Conservation (phyloP, 2,329 filamentous ascomycete genomes). For the Arthrobotrys pseudoclavata region DNA sequence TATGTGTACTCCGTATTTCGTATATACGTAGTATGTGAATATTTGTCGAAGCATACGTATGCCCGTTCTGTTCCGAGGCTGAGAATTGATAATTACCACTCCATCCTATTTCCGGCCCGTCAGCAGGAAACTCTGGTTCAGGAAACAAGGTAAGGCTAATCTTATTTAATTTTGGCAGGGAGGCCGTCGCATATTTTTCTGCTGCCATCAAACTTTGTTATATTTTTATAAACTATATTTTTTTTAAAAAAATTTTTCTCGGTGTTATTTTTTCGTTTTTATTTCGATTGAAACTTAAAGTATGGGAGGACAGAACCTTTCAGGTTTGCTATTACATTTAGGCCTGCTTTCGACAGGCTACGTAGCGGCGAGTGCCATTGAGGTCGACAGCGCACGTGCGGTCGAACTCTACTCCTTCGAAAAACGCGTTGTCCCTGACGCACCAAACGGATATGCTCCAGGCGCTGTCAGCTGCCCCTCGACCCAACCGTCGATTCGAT, state of each 20-base stretch:
- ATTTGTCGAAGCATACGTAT: conserved; percentile 34
- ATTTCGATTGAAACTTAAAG: conserved; percentile 5
- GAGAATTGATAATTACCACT: conserved; percentile 12
- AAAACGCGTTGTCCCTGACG: conserved; percentile 48
- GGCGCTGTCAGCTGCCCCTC: conserved; percentile 53
- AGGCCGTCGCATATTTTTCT: not conserved
- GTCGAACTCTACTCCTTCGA: conserved; percentile 23
- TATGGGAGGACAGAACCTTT: conserved; percentile 39
- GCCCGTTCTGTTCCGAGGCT: conserved; percentile 35
- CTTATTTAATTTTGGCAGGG: conserved; percentile 50
- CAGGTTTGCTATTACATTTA: conserved; percentile 32
- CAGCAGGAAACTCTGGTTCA: not conserved
- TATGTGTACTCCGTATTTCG: not conserved
- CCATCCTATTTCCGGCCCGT: conserved; percentile 6
- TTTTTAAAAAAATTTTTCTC: too few species aligned
- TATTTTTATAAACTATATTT: too few species aligned
- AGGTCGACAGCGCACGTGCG: conserved; percentile 9
- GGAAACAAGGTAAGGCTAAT: conserved; percentile 12
- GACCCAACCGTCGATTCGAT: conserved; percentile 41
- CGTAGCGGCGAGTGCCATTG: conserved; percentile 16
- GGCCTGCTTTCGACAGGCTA: conserved; percentile 41
- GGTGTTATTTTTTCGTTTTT: conserved; percentile 12
- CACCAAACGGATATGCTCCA: conserved; percentile 52
- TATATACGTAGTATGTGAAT: conserved; percentile 29
- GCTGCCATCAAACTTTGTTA: not conserved